Percentiles rank a stretch among this genome's conserved stretches.
These are phyloP conservation scores for Cryphonectria parasitica DNA, from an alignment of 2,329 filamentous ascomycete species.

Conservation along the genomic window DNA sequence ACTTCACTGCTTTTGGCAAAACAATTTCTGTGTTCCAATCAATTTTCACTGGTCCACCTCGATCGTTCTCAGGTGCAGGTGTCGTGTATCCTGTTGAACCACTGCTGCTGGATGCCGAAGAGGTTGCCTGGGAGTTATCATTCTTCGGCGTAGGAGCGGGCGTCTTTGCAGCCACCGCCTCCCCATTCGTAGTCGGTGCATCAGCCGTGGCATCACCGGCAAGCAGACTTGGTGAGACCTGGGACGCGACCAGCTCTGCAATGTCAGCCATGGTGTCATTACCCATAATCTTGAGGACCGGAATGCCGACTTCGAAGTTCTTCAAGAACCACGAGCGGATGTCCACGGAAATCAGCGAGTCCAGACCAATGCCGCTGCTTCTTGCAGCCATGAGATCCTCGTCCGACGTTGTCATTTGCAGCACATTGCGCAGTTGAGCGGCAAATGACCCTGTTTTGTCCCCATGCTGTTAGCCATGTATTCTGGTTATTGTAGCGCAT, in stretches of 20 bases:
- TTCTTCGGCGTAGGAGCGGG: not conserved
- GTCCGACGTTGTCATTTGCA: conserved; percentile 1
- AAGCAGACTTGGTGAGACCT: not conserved
- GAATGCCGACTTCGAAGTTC: conserved; percentile 44
- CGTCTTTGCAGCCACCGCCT: not conserved
- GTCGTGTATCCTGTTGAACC: not conserved
- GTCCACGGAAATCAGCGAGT: conserved; percentile 35
- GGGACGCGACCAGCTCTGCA: not conserved
- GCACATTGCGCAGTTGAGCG: not conserved
- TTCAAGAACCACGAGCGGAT: conserved; percentile 51
- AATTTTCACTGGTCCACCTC: not conserved
- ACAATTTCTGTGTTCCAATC: conserved; percentile 31
- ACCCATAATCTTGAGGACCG: conserved; percentile 48
- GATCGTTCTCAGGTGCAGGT: not conserved
- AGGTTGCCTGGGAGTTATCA: not conserved
- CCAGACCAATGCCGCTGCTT: conserved; percentile 29
- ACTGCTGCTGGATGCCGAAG: not conserved
- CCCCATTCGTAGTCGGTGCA: not conserved
- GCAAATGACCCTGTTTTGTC: not conserved
- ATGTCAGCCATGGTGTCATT: not conserved
- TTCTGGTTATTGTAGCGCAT: not conserved
- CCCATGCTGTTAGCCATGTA: not conserved
- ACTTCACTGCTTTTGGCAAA: not conserved
- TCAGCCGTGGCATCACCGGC: not conserved
- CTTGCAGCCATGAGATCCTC: conserved; percentile 11